These are phyloP conservation scores for Westerdykella sp. DNA, from an alignment of 2,329 filamentous ascomycete species.

Conservation along the genomic window DNA sequence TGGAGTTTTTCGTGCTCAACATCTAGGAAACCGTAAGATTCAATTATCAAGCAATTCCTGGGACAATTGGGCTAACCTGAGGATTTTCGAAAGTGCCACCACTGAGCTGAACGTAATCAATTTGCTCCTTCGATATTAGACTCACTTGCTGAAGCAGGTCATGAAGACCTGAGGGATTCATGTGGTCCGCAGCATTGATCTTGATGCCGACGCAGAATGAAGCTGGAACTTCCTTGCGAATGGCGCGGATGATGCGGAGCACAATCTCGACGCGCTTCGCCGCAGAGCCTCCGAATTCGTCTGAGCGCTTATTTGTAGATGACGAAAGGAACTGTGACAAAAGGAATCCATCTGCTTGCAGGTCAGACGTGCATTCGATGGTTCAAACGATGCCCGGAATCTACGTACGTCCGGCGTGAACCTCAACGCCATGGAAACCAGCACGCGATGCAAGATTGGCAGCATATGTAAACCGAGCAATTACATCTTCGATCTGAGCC, in stretches of 20 bases:
- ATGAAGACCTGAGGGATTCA: conserved; percentile 35
- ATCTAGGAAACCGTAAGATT: conserved; percentile 8
- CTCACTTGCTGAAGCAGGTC: conserved; percentile 55
- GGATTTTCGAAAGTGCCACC: conserved; percentile 46
- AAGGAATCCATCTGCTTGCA: conserved; percentile 45
- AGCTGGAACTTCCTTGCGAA: conserved; percentile 38
- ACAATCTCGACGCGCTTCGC: conserved; percentile 44
- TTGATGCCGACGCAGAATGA: conserved; percentile 46
- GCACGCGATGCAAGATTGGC: conserved; percentile 47
- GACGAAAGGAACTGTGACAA: conserved; percentile 40
- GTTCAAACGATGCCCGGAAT: no score
- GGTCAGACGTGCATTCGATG: conserved; percentile 2
- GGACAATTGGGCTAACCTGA: conserved; percentile 4
- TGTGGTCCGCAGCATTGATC: conserved; percentile 46
- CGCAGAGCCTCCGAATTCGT: conserved; percentile 44
- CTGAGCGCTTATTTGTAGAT: conserved; percentile 43
- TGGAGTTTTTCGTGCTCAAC: no score
- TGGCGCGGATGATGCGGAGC: conserved; percentile 41
- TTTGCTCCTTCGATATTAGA: conserved; percentile 43
- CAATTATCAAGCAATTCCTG: not conserved
- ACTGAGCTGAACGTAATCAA: conserved; percentile 65
- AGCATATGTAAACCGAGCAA: conserved; percentile 53
- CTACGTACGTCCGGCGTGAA: conserved; percentile 37
- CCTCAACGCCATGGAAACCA: conserved; percentile 50
- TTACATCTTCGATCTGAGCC: conserved; percentile 49